Conservation (phyloP, 2,329 filamentous ascomycete genomes). For the Penicillium sp. region DNA sequence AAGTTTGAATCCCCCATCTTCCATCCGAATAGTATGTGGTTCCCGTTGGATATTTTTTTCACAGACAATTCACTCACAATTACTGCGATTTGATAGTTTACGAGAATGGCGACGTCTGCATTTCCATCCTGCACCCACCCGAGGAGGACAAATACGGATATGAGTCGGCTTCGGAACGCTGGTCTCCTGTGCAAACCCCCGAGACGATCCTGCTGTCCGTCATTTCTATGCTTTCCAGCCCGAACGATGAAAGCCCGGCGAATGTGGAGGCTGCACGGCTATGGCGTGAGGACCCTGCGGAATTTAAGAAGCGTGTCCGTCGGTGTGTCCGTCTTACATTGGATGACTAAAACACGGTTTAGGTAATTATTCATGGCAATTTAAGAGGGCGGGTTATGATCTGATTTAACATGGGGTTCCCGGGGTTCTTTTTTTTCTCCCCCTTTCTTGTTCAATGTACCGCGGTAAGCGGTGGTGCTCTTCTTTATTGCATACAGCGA, state of each 20-base stretch:
- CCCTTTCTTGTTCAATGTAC: not conserved
- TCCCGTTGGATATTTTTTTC: not conserved
- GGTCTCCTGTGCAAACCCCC: constrained; percentile 90
- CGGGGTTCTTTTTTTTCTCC: not conserved
- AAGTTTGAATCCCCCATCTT: constrained; percentile 84
- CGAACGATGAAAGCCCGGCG: constrained; percentile 92
- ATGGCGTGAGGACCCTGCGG: constrained; percentile 74
- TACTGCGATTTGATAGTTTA: constrained; percentile 59
- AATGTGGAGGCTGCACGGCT: constrained; percentile 90
- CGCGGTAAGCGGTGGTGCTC: not conserved
- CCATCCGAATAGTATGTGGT: constrained; percentile 74
- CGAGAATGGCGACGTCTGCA: constrained; percentile 81
- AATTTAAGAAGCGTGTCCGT: constrained; percentile 76
- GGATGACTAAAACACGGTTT: constrained; percentile 52
- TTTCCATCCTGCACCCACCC: constrained; percentile 92
- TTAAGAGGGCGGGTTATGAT: constrained; percentile 8
- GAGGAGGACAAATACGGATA: constrained; percentile 94
- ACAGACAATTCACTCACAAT: not conserved
- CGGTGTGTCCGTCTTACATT: constrained; percentile 77
- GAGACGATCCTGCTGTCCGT: constrained; percentile 91
- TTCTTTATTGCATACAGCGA: constrained; percentile 14
- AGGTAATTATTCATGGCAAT: not conserved
- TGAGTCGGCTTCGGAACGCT: constrained; percentile 83
- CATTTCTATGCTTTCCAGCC: constrained; percentile 85
- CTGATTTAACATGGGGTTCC: constrained; percentile 15